phyloP scores from a whole-genome alignment of 768 basidiomycete genomes.

The Asterophora parasitica region DNA sequence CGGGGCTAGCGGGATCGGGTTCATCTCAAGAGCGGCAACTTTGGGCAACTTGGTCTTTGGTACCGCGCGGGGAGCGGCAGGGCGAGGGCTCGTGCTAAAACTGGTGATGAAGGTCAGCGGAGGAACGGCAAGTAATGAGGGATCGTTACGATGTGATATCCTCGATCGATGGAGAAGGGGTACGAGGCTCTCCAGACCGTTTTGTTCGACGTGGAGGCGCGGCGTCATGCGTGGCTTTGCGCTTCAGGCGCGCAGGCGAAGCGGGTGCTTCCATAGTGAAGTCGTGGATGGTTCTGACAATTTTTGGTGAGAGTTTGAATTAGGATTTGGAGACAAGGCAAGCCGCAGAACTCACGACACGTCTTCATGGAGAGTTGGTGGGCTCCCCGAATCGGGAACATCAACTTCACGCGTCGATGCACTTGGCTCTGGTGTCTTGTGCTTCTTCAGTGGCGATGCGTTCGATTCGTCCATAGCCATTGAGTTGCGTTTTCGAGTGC shows the following conservation, averaged over 20 bases:
- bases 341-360: too few species aligned
- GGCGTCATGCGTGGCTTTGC: not conserved
- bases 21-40: slow-evolving; percentile 13
- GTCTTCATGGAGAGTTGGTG: too few species aligned
- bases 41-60: slow-evolving; percentile 8
- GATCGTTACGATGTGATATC: slow-evolving; percentile 18
- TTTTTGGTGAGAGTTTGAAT: not conserved
- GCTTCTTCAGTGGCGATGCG: slow-evolving; percentile 4
- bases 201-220: not conserved
- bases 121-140: not conserved
- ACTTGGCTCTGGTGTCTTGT: not conserved
- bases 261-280: not conserved
- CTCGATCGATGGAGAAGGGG: slow-evolving; percentile 11
- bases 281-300: slow-evolving; percentile 4
- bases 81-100: slow-evolving; percentile 10
- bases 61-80: not conserved
- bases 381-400: too few species aligned
- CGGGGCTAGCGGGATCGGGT: not conserved
- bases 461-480: too few species aligned
- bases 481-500: too few species aligned
- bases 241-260: slow-evolving; percentile 8
- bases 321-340: not conserved
- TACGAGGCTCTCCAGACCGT: not conserved
- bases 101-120: not conserved
- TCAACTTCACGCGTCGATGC: too few species aligned